Conservation (phyloP, 2,329 filamentous ascomycete genomes). For the Xylogone sp. region DNA sequence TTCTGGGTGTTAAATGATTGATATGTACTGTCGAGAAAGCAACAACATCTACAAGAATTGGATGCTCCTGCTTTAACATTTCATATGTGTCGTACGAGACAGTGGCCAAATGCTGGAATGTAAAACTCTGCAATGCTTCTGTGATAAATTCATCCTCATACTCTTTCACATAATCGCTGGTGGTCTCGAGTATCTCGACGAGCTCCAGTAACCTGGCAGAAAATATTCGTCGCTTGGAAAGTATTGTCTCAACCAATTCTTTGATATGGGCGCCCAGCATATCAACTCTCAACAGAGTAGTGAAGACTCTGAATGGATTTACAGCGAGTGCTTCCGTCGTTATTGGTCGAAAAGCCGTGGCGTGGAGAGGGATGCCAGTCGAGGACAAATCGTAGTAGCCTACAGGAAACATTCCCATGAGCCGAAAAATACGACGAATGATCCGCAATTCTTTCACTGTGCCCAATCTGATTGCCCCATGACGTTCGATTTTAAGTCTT, state of each 20-base stretch:
- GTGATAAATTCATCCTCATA: constrained; percentile 35
- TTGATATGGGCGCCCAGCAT: constrained; percentile 31
- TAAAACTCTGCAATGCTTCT: constrained; percentile 42
- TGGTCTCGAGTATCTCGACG: constrained; percentile 32
- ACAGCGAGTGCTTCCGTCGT: constrained; percentile 27
- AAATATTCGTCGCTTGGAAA: constrained; percentile 39
- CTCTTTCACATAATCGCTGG: constrained; percentile 19
- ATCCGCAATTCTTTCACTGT: constrained; percentile 38
- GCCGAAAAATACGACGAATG: constrained; percentile 39
- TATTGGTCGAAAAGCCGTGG: constrained; percentile 46
- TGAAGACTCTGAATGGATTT: constrained; percentile 44
- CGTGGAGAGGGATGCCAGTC: constrained; percentile 46
- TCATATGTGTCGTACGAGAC: constrained; percentile 39
- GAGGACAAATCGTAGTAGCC: constrained; percentile 48
- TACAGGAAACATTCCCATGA: constrained; percentile 45
- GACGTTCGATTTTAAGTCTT: constrained; percentile 28
- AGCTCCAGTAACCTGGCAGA: constrained; percentile 32
- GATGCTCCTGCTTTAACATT: constrained; percentile 37
- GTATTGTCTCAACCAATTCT: constrained; percentile 27
- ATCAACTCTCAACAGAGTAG: constrained; percentile 37
- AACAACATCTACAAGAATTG: constrained; percentile 45
- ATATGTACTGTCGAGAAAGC: constrained; percentile 42
- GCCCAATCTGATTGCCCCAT: constrained; percentile 47
- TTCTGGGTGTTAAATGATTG: constrained; percentile 50
- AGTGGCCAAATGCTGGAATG: constrained; percentile 40